phyloP scores from a whole-genome alignment of 2,329 filamentous ascomycete species.

The Fusarium cyanostomum region DNA sequence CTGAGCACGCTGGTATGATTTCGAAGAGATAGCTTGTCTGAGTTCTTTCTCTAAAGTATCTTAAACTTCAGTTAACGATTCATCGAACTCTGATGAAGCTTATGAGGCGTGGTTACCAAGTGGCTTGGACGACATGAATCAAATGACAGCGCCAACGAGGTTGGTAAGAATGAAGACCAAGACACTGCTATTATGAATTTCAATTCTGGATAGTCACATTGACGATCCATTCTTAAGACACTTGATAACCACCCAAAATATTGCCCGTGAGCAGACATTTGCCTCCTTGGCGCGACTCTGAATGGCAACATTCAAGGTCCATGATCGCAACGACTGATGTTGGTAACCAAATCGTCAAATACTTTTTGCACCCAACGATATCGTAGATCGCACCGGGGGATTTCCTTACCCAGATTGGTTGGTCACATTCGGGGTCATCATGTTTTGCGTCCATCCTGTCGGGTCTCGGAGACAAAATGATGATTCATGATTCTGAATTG shows the following conservation, averaged over 20 bases:
- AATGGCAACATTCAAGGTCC: neutral
- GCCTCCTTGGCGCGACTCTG: neutral
- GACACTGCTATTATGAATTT: too few relatives aligned
- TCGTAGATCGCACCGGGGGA: slow-evolving; percentile 1
- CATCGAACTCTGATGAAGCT: too few relatives aligned
- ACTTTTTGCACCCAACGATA: neutral
- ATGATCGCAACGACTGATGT: slow-evolving; percentile 7
- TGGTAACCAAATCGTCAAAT: slow-evolving; percentile 29
- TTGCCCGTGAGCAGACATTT: neutral
- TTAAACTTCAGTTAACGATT: too few relatives aligned
- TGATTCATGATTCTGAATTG: slow-evolving; percentile 39
- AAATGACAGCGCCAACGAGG: too few relatives aligned
- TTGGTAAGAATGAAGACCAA: too few relatives aligned
- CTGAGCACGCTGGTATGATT: too few relatives aligned
- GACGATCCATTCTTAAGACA: neutral
- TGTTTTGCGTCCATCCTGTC: neutral
- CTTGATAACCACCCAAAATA: neutral
- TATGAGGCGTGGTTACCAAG: too few relatives aligned
- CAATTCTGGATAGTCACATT: too few relatives aligned
- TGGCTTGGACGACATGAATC: too few relatives aligned
- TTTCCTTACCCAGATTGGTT: neutral
- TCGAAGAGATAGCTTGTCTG: too few relatives aligned
- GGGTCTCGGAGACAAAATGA: slow-evolving; percentile 7
- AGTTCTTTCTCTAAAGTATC: too few relatives aligned
- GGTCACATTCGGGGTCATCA: neutral